These are phyloP conservation scores for Sporodiniella umbellata DNA, from an alignment of 371 early-diverging fungal genomes.

Conservation along the genomic window DNA sequence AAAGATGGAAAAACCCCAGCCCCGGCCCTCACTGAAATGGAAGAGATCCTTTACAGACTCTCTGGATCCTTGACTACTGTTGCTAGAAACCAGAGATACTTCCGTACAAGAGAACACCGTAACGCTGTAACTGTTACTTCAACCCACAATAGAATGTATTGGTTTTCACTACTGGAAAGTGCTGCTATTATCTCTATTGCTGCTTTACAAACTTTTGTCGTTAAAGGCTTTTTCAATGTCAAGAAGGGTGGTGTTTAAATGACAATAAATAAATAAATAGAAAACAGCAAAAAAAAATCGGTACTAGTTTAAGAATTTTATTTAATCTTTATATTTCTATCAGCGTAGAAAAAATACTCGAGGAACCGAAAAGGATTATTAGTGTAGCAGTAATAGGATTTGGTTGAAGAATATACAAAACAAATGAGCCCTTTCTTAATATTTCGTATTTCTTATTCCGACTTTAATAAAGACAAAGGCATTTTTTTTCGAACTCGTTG, in stretches of 20 bases:
- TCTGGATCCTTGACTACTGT: constrained; percentile 56
- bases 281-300: not conserved
- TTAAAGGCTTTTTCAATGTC: constrained; percentile 69
- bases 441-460: too few species aligned
- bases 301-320: not conserved
- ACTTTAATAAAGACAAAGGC: not conserved
- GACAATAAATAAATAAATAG: not conserved
- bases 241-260: constrained; percentile 58
- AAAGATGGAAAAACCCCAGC: constrained; percentile 31
- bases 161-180: constrained; percentile 79
- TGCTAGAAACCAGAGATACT: constrained; percentile 76
- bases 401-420: too few species aligned
- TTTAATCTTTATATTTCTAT: too few species aligned
- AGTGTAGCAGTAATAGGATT: too few species aligned
- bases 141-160: constrained; percentile 80
- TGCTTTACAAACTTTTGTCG: constrained; percentile 80
- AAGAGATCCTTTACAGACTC: constrained; percentile 57
- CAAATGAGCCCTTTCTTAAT: too few species aligned
- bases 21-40: constrained; percentile 58
- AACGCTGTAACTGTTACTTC: constrained; percentile 81
- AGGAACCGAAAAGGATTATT: too few species aligned
- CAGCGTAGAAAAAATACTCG: too few species aligned
- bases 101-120: constrained; percentile 83
- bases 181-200: constrained; percentile 75
- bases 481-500: not conserved